A percentile compares a stretch with the other conserved stretches of the same genome.
phyloP scores from a whole-genome alignment of 106 monocot genomes.

The Cymbidium sinense region DNA sequence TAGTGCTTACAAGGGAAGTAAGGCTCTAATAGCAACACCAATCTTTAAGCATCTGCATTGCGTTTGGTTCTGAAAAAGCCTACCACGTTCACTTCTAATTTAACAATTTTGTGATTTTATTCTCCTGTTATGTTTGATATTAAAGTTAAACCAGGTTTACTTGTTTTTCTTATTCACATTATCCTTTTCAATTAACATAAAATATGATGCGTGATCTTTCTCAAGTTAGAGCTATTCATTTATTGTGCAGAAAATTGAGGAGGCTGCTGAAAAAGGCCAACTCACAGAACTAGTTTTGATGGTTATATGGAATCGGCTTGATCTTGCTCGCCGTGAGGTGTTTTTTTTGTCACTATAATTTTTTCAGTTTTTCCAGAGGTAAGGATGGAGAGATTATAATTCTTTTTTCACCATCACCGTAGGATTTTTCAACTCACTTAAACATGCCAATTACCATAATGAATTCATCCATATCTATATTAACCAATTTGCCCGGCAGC shows the following conservation, averaged over 20 bases:
- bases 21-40: too few species aligned
- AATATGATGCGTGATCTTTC: neutral
- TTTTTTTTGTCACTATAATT: neutral
- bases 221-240: neutral
- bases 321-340: conserved; percentile 89
- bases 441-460: neutral
- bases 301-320: conserved; percentile 94
- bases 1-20: too few species aligned
- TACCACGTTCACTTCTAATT: too few species aligned
- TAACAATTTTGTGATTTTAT: neutral
- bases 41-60: too few species aligned
- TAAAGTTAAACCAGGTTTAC: neutral
- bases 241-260: conserved; percentile 75
- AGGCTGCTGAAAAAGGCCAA: conserved; percentile 87
- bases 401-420: neutral
- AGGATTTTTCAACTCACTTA: neutral
- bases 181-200: neutral
- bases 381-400: neutral
- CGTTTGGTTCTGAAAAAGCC: too few species aligned
- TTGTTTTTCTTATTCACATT: neutral
- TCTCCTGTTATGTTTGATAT: neutral
- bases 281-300: conserved; percentile 84
- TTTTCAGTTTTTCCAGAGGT: neutral
- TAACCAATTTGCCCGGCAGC: neutral
- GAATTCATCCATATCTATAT: neutral